Evolutionary conservation across 768 basidiomycete genomes (phyloP).

Genomic region (Suillus spraguei): DNA sequence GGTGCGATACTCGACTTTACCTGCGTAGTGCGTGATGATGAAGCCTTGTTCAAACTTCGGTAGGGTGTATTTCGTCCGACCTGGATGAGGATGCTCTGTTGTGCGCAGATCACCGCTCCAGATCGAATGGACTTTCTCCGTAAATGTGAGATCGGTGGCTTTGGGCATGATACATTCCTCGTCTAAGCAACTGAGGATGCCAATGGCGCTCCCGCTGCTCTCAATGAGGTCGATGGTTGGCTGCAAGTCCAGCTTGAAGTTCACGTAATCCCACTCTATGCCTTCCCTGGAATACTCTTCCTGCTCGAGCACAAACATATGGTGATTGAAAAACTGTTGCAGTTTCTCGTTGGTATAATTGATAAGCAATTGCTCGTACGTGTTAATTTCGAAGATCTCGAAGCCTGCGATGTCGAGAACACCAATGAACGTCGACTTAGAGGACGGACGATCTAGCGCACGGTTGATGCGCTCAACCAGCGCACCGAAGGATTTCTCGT

Average conservation of each 20-base stretch:
- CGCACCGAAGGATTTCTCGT: constrained; percentile 94
- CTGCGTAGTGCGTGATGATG: constrained; percentile 94
- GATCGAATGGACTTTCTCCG: constrained; percentile 82
- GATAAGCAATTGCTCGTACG: constrained; percentile 97
- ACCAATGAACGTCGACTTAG: constrained; percentile 93
- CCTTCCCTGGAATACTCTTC: constrained; percentile 97
- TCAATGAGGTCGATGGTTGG: constrained; percentile 99
- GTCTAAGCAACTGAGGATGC: constrained; percentile 90
- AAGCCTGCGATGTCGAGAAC: constrained; percentile 99
- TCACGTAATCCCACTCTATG: constrained; percentile 98
- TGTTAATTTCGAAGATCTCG: constrained; percentile 94
- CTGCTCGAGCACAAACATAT: constrained; percentile 99
- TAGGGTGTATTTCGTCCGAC: constrained; percentile 82
- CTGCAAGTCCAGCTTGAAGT: constrained; percentile 96
- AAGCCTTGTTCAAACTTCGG: constrained; percentile 93
- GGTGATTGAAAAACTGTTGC: constrained; percentile 98
- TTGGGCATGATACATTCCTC: constrained; percentile 99
- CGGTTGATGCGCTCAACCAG: constrained; percentile 95
- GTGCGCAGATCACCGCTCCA: constrained; percentile 56
- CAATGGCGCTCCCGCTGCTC: constrained; percentile 70
- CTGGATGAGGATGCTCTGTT: constrained; percentile 62
- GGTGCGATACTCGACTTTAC: constrained; percentile 94
- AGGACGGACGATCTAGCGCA: constrained; percentile 90
- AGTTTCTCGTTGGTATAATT: constrained; percentile 99
- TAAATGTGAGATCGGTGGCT: constrained; percentile 93